A percentile compares a stretch with the other conserved stretches of the same genome.
phyloP scores from a whole-genome alignment of 345 rosid genomes.

The Cardamine occulta region DNA sequence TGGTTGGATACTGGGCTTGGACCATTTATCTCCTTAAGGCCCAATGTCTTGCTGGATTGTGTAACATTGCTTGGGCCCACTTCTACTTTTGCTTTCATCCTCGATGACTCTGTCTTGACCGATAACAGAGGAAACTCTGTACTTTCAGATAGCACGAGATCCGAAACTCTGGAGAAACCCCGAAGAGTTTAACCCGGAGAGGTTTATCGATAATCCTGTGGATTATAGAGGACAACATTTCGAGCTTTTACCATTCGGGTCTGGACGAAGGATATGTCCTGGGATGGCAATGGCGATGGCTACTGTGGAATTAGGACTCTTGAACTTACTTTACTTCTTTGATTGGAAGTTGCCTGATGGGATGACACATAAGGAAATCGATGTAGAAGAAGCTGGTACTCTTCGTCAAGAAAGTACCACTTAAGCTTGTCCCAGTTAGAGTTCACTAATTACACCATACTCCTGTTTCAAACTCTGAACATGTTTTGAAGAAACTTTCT shows the following conservation, averaged over 20 bases:
- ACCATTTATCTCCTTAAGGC: too few relatives aligned
- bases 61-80: too few relatives aligned
- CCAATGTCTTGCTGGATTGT: too few relatives aligned
- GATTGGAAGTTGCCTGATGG: conserved; percentile 50
- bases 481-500: not conserved
- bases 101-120: too few relatives aligned
- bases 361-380: conserved; percentile 33
- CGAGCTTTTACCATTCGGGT: conserved; percentile 62
- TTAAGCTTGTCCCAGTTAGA: conserved; percentile 37
- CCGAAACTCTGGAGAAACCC: conserved; percentile 51
- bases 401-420: conserved; percentile 36
- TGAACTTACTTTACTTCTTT: conserved; percentile 51
- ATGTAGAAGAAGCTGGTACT: conserved; percentile 41
- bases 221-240: conserved; percentile 58
- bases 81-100: too few relatives aligned
- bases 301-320: conserved; percentile 45
- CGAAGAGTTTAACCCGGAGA: conserved; percentile 52
- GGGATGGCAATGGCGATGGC: conserved; percentile 52
- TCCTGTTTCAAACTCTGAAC: not conserved
- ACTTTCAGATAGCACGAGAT: conserved; percentile 32
- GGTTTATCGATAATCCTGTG: conserved; percentile 46
- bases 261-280: conserved; percentile 62
- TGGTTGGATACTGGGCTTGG: too few relatives aligned
- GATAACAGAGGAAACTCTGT: too few relatives aligned
- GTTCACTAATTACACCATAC: not conserved